These are phyloP conservation scores for Rhynchospora pubera DNA, from an alignment of 176 grass and related monocot species.

Conservation along the genomic window DNA sequence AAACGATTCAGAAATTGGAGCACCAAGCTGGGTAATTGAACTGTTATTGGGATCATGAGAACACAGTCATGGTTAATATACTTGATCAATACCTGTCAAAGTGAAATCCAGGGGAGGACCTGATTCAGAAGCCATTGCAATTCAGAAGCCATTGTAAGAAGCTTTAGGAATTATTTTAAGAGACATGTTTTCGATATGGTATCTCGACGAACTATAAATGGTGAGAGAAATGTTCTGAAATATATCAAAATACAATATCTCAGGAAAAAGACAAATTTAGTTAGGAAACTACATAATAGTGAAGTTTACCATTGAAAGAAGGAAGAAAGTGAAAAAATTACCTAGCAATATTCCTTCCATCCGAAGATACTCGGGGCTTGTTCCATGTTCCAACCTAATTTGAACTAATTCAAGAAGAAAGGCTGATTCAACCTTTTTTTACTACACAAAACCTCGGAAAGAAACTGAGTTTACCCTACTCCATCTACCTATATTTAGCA, in stretches of 20 bases:
- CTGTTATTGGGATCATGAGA: neutral
- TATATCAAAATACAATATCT: neutral
- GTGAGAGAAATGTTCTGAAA: neutral
- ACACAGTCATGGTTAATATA: neutral
- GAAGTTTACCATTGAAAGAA: neutral
- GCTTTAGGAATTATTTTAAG: neutral
- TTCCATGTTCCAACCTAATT: neutral
- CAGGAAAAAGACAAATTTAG: neutral
- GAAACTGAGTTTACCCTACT: neutral
- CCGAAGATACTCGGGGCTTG: neutral
- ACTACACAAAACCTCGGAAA: neutral
- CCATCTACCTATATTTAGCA: constrained; percentile 22
- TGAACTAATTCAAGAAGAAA: constrained; percentile 24
- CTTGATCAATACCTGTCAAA: neutral
- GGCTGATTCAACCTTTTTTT: neutral
- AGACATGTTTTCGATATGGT: neutral
- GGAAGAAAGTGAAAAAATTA: neutral
- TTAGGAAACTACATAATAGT: neutral
- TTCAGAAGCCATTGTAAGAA: neutral
- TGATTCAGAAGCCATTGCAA: neutral
- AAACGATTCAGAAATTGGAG: neutral
- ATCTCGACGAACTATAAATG: neutral
- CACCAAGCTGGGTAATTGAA: neutral
- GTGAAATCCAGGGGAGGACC: neutral
- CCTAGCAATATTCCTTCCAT: constrained; percentile 16